Conservation (phyloP, 352 stramenopile species). For the Phytopythium delawarense region DNA sequence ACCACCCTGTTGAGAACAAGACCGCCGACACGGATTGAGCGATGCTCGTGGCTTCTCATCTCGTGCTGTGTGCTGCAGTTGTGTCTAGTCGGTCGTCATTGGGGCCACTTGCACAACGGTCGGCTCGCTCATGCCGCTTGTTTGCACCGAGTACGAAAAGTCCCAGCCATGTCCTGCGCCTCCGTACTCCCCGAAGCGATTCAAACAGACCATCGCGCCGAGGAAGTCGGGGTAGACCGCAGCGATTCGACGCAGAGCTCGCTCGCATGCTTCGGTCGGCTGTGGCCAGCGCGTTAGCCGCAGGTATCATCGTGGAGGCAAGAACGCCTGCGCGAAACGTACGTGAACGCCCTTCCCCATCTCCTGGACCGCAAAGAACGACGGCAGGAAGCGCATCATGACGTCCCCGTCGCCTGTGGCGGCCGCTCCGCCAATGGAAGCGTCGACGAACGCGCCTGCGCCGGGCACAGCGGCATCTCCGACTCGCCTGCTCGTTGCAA, state of each 20-base stretch:
- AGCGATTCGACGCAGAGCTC: conserved; percentile 48
- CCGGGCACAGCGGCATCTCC: conserved; percentile 83
- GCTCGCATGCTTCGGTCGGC: conserved; percentile 58
- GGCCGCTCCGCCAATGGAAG: conserved; percentile 67
- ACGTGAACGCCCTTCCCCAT: conserved; percentile 75
- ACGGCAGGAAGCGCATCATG: conserved; percentile 91
- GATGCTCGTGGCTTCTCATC: not conserved
- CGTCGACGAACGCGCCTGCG: conserved; percentile 86
- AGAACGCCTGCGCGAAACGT: conserved; percentile 7
- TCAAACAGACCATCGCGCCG: conserved; percentile 78
- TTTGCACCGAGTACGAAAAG: conserved; percentile 69
- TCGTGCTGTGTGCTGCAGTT: not conserved
- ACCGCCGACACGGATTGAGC: not conserved
- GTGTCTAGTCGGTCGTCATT: not conserved
- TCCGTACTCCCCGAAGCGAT: conserved; percentile 66
- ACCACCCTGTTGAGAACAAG: not conserved
- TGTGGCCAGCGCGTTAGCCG: conserved; percentile 10
- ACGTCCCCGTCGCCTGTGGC: conserved; percentile 88
- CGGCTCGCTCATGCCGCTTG: conserved; percentile 4
- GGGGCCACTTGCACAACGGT: not conserved
- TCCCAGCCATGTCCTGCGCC: conserved; percentile 70
- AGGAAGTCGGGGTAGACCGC: conserved; percentile 55
- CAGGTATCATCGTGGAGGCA: not conserved
- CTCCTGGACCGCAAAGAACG: conserved; percentile 78
- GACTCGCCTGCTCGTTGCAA: conserved; percentile 53